Percentiles rank a stretch among this genome's conserved stretches.
Conservation (phyloP, 2,329 filamentous ascomycete genomes). For the Dactylellina cionopaga region DNA sequence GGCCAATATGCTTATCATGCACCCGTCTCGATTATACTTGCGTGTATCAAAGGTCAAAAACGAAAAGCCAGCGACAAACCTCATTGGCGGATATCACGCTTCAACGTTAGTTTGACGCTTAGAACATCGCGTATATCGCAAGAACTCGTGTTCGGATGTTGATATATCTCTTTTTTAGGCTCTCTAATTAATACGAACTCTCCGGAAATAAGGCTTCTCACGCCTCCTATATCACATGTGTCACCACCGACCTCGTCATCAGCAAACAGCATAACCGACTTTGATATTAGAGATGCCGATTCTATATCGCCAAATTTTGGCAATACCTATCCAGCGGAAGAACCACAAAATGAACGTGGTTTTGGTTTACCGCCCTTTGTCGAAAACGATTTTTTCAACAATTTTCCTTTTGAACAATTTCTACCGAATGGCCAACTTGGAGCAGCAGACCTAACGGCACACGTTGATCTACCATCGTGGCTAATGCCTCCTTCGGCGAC, state of each 20-base stretch:
- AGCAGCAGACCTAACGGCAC: constrained; percentile 4
- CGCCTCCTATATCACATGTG: constrained; percentile 5
- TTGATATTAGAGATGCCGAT: not conserved
- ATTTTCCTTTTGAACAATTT: constrained; percentile 25
- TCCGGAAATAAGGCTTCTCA: not conserved
- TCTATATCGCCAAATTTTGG: not conserved
- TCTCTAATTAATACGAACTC: not conserved
- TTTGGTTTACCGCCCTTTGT: constrained; percentile 12
- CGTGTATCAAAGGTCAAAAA: constrained; percentile 10
- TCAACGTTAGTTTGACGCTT: not conserved
- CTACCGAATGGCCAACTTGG: constrained; percentile 13
- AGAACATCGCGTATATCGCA: not conserved
- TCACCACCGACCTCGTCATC: constrained; percentile 9
- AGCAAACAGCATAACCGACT: constrained; percentile 3
- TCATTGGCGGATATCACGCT: not conserved
- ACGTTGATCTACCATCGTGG: constrained; percentile 10
- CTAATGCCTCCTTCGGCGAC: constrained; percentile 1
- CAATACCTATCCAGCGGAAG: not conserved
- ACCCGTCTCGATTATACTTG: constrained; percentile 21
- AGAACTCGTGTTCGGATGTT: not conserved
- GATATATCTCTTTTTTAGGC: not conserved
- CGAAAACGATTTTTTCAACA: constrained; percentile 25
- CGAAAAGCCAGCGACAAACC: constrained; percentile 4
- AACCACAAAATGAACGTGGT: not conserved
- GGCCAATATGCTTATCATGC: constrained; percentile 17